Evolutionary conservation across 2,329 filamentous ascomycete species (phyloP).

Genomic region (Fusarium hostae): DNA sequence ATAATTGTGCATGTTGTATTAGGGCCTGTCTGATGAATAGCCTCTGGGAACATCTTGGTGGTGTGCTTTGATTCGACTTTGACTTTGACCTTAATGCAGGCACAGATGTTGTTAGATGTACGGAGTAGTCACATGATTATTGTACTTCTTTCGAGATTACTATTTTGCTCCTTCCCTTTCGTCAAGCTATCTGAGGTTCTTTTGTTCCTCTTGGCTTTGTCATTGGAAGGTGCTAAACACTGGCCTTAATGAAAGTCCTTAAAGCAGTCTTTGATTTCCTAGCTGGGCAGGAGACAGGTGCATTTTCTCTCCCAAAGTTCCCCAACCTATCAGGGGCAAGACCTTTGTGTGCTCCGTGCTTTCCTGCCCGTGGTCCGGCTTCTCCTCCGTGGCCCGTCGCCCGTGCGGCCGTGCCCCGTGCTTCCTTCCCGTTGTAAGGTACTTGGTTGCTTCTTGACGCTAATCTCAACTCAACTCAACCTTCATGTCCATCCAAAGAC

Average conservation of each 20-base stretch:
- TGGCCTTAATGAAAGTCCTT: conserved; percentile 2
- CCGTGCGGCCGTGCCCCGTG: conserved; percentile 28
- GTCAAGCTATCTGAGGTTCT: background rate
- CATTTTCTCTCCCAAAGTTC: conserved; percentile 18
- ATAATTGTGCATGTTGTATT: conserved; percentile 17
- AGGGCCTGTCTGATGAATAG: background rate
- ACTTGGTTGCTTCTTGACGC: conserved; percentile 11
- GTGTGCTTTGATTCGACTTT: background rate
- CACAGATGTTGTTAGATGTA: background rate
- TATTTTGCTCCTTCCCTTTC: conserved; percentile 14
- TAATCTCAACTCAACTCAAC: conserved; percentile 29
- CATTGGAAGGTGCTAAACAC: conserved; percentile 3
- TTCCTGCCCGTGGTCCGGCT: conserved; percentile 31
- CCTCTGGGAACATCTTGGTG: background rate
- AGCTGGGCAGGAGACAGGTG: conserved; percentile 34
- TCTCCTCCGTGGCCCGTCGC: conserved; percentile 21
- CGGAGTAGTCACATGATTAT: background rate
- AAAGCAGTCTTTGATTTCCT: conserved; percentile 30
- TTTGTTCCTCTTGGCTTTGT: conserved; percentile 3
- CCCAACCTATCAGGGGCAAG: background rate
- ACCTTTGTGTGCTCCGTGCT: conserved; percentile 32
- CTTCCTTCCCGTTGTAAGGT: conserved; percentile 32
- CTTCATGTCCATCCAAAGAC: background rate
- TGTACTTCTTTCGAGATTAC: background rate
- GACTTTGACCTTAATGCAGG: conserved; percentile 17